A percentile compares a stretch with the other conserved stretches of the same genome.
Conservation (phyloP, 2,329 filamentous ascomycete genomes). For the Trichoderma atroviride region DNA sequence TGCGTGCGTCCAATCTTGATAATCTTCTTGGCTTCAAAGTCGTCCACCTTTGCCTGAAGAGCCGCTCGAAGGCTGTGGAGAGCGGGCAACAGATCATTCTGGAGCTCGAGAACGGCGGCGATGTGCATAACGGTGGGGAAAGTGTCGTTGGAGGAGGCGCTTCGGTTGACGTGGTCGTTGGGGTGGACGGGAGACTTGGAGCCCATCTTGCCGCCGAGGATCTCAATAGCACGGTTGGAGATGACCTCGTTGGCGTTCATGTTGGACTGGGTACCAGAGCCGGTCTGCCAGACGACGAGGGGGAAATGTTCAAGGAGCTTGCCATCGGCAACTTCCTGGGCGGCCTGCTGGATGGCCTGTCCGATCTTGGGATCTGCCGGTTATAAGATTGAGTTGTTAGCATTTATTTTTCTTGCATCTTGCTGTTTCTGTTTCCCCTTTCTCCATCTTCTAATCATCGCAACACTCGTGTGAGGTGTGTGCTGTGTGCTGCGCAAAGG, state of each 20-base stretch:
- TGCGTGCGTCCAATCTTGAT: conserved; percentile 99
- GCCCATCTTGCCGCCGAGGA: conserved; percentile 90
- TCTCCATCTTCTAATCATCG: neutral
- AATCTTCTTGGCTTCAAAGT: conserved; percentile 81
- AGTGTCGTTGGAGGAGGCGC: conserved; percentile 96
- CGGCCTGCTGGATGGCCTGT: conserved; percentile 91
- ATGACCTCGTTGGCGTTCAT: conserved; percentile 99
- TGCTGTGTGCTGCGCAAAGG: neutral
- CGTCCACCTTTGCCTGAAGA: conserved; percentile 83
- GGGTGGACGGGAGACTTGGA: conserved; percentile 98
- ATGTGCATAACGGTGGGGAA: conserved; percentile 99
- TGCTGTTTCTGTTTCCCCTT: neutral
- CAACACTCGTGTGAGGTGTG: neutral
- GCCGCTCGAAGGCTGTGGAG: conserved; percentile 80
- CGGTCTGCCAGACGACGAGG: conserved; percentile 98
- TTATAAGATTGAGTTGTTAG: neutral
- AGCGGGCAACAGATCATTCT: conserved; percentile 80
- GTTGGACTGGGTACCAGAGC: conserved; percentile 97
- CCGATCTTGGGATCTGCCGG: conserved; percentile 68
- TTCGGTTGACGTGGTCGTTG: conserved; percentile 99
- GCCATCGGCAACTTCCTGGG: conserved; percentile 86
- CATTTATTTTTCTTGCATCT: neutral
- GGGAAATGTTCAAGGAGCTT: conserved; percentile 98
- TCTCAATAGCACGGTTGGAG: conserved; percentile 98
- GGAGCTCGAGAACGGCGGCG: conserved; percentile 90